These are phyloP conservation scores for Fraxinus cuspidata DNA, from an alignment of 257 asterid genomes.

Conservation along the genomic window DNA sequence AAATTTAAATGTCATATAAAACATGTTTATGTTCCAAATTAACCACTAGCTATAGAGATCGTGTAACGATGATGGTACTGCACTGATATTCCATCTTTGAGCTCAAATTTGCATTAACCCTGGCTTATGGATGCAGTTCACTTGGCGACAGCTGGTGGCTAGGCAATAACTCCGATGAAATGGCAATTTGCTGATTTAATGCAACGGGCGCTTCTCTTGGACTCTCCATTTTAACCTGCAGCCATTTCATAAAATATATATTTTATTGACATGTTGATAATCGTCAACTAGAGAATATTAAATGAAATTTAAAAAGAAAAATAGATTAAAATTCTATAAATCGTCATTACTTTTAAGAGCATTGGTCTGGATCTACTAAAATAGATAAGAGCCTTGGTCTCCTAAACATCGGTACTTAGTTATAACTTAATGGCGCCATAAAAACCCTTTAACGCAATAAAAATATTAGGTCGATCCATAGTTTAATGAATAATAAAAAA, in stretches of 20 bases:
- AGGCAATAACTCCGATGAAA: constrained; percentile 34
- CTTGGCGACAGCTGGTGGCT: constrained; percentile 46
- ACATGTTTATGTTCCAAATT: background rate
- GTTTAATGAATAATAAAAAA: too few relatives aligned
- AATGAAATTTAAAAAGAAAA: background rate
- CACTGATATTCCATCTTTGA: constrained; percentile 1
- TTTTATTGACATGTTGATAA: background rate
- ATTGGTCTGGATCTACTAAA: too few relatives aligned
- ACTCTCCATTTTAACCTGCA: constrained; percentile 39
- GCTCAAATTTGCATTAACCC: background rate
- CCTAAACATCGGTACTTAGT: too few relatives aligned
- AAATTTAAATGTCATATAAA: background rate
- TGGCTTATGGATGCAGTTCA: constrained; percentile 40
- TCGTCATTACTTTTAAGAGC: too few relatives aligned
- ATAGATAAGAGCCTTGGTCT: too few relatives aligned
- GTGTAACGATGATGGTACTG: background rate
- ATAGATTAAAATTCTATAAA: too few relatives aligned
- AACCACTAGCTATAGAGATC: background rate
- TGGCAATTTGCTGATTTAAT: constrained; percentile 31
- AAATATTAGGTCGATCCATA: too few relatives aligned
- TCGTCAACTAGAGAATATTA: background rate
- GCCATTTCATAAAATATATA: background rate
- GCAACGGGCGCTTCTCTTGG: constrained; percentile 26
- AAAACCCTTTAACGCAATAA: too few relatives aligned
- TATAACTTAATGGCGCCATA: too few relatives aligned